phyloP scores from a whole-genome alignment of 805 yeast genomes.

The Yarrowia sp. region DNA sequence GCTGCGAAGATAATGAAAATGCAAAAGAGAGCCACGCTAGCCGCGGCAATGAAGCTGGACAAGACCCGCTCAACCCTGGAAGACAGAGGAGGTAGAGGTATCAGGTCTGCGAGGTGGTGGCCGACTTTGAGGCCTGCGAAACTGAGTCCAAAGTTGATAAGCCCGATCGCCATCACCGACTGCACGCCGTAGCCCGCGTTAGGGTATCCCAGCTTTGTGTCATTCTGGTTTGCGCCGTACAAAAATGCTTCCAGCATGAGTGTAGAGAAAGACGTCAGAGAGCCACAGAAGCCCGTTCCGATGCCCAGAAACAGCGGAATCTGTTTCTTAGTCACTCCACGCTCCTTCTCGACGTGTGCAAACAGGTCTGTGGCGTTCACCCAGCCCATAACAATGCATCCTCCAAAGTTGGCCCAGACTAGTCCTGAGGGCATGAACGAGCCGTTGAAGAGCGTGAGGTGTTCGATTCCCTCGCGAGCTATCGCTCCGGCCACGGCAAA shows the following conservation, averaged over 20 bases:
- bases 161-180: neutral
- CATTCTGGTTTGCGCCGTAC: slow-evolving; percentile 9
- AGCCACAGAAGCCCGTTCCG: slow-evolving; percentile 82
- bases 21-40: neutral
- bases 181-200: slow-evolving; percentile 15
- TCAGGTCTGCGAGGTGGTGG: slow-evolving; percentile 1
- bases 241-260: slow-evolving; percentile 54
- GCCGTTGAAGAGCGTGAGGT: slow-evolving; percentile 54
- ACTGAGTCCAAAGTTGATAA: slow-evolving; percentile 8
- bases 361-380: neutral
- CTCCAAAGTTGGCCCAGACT: slow-evolving; percentile 74
- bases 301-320: slow-evolving; percentile 56
- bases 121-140: slow-evolving; percentile 1
- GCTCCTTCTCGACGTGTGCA: neutral
- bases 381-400: slow-evolving; percentile 68
- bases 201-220: neutral
- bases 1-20: slow-evolving; percentile 13
- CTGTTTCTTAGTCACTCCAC: slow-evolving; percentile 40
- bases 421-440: slow-evolving; percentile 53
- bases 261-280: slow-evolving; percentile 75
- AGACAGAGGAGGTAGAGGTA: neutral
- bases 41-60: neutral
- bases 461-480: slow-evolving; percentile 3
- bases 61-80: neutral
- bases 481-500: slow-evolving; percentile 24